Base-by-base conservation (phyloP, 345 rosid species). In the Tarenaya hassleriana region DNA sequence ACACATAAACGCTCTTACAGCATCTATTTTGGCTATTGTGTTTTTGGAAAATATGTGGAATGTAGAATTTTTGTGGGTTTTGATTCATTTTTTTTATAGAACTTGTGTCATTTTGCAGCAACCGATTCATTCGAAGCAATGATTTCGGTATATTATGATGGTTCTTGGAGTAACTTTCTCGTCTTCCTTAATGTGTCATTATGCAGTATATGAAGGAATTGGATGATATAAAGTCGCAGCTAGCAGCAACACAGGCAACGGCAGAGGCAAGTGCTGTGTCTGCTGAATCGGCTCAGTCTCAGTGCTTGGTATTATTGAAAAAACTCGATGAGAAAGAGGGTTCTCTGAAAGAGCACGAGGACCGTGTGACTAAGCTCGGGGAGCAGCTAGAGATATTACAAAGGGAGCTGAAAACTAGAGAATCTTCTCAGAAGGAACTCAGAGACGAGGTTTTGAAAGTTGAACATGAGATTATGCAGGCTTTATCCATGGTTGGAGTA, bases 251-350 rank as follows among this genome's bases (percentile, higher is more conserved):
- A 27, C 77, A 69, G 76, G 75, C 76, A 43, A 81, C 78, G 0
- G 90, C 83, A 14, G 90, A 80, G 39, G 71, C 72, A 57, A 87
- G 84, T 72, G 81, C 77, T 57, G 73, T 75, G 41, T 84, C 94
- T 29, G 89, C 86, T n/a, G 73, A 82, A 41, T 73, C 87, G 10
- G 71, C 80, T 0, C 74, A 82, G 56, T 66, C 77, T 55, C 92
- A 79, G 45, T 84, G 95, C 47, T 58, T 71, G 12, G 58, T 71
- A n/a, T 68, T 84, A 31, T 12, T 76, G 39, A 73, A 74, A 63
- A 87, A 87, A 42, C 64, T 84, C 41, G 92, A 87, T 29, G 72
- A 67, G 58, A 91, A 82, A 73, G 80, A 76, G 41, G 60, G 61
- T 46, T 82, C 86, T 10, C 68, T 87, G 18, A 77, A 70, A 56